phyloP scores from a whole-genome alignment of 73 alveolate species.

The Tetrahymena malaccensis region DNA sequence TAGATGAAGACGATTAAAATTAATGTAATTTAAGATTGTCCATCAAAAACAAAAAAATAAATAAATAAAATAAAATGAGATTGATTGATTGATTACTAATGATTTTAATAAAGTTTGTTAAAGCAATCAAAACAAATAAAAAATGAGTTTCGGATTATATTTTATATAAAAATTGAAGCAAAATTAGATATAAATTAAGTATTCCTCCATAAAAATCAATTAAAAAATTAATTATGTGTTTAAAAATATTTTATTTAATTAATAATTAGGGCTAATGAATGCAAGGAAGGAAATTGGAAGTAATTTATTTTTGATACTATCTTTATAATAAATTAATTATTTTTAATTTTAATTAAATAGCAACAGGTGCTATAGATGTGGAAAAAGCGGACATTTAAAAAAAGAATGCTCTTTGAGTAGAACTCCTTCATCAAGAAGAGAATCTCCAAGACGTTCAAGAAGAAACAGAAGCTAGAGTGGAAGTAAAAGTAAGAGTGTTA shows the following conservation, averaged over 20 bases:
- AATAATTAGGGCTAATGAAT: slow-evolving; percentile 33
- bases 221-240: not conserved
- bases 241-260: not conserved
- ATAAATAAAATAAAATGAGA: no score
- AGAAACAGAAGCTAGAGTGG: not conserved
- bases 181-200: not conserved
- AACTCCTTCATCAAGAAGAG: slow-evolving; percentile 12
- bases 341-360: slow-evolving; percentile 12
- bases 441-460: not conserved
- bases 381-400: slow-evolving; percentile 45
- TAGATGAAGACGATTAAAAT: not conserved
- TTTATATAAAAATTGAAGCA: no score
- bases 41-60: not conserved
- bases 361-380: slow-evolving; percentile 56
- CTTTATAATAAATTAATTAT: not conserved
- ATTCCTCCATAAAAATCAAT: not conserved
- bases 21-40: not conserved
- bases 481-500: not conserved
- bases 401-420: slow-evolving; percentile 48
- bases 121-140: not conserved
- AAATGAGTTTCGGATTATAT: no score
- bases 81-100: not conserved
- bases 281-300: slow-evolving; percentile 38
- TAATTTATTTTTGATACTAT: not conserved
- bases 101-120: no score